Conservation (phyloP, 371 early-diverging fungal genomes). For the Haplosporangium sp. region DNA sequence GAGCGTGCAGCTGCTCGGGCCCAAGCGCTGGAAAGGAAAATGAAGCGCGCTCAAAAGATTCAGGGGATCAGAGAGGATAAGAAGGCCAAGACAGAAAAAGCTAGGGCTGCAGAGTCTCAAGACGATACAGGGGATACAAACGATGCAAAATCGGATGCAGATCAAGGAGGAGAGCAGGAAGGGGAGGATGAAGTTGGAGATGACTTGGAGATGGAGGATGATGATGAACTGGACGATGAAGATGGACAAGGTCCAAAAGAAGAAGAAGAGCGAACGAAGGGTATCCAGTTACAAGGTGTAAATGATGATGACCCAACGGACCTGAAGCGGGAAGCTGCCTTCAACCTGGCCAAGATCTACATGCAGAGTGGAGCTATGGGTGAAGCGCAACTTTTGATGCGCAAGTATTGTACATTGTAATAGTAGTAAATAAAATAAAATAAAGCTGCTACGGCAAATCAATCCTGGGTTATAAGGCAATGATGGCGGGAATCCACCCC, state of each 20-base stretch:
- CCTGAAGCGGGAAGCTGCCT: conserved; percentile 78
- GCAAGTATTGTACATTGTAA: conserved; percentile 66
- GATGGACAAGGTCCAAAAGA: conserved; percentile 16
- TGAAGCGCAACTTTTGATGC: conserved; percentile 74
- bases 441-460: no score
- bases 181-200: conserved; percentile 43
- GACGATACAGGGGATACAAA: conserved; percentile 1
- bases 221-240: conserved; percentile 25
- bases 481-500: no score
- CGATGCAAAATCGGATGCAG: conserved; percentile 2
- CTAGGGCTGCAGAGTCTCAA: neutral
- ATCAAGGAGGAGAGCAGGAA: conserved; percentile 11
- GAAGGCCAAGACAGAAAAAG: conserved; percentile 34
- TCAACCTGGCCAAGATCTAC: conserved; percentile 79
- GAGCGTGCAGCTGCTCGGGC: conserved; percentile 40
- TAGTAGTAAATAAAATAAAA: no score
- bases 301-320: conserved; percentile 60
- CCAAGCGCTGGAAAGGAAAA: conserved; percentile 8
- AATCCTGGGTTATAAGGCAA: no score
- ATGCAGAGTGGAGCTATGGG: conserved; percentile 75
- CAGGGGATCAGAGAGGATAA: no score
- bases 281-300: conserved; percentile 27
- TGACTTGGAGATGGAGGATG: conserved; percentile 2
- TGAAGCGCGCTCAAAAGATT: conserved; percentile 48
- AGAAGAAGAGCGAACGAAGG: neutral